Conservation (phyloP, 1,284 basidiomycete genomes). For the Moesziomyces globuligerus region DNA sequence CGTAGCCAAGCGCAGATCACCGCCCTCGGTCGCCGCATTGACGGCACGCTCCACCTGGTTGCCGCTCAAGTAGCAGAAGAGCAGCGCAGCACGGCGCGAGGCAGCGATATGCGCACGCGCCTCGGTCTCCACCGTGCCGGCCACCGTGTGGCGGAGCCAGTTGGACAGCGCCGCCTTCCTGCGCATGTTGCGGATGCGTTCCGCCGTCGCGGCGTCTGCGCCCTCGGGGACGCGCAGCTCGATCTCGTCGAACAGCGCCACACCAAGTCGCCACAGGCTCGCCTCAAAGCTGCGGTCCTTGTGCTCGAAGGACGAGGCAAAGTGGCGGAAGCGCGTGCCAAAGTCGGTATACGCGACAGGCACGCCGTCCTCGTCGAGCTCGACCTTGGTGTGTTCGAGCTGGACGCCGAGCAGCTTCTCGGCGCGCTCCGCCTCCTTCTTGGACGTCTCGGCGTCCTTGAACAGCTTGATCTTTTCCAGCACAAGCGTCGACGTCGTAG, state of each 20-base stretch:
- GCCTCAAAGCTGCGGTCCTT: conserved; percentile 75
- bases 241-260: conserved; percentile 86
- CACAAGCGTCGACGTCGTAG: conserved; percentile 29
- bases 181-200: conserved; percentile 75
- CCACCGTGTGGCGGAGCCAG: conserved; percentile 84
- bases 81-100: conserved; percentile 48
- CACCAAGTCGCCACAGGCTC: conserved; percentile 84
- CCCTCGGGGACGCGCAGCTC: conserved; percentile 76
- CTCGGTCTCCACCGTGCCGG: conserved; percentile 76
- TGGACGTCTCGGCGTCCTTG: conserved; percentile 33
- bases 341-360: conserved; percentile 71
- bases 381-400: conserved; percentile 78
- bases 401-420: conserved; percentile 82
- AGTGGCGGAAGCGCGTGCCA: conserved; percentile 80
- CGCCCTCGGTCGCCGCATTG: conserved; percentile 78
- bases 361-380: conserved; percentile 69
- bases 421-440: conserved; percentile 41
- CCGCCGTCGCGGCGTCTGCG: conserved; percentile 73
- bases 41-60: conserved; percentile 87
- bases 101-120: conserved; percentile 62
- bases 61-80: conserved; percentile 85
- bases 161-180: conserved; percentile 83
- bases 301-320: conserved; percentile 77
- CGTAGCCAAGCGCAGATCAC: conserved; percentile 86
- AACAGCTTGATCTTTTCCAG: conserved; percentile 54